These are phyloP conservation scores for Wickerhamomyces chambardii DNA, from an alignment of 805 yeast genomes.

Conservation along the genomic window DNA sequence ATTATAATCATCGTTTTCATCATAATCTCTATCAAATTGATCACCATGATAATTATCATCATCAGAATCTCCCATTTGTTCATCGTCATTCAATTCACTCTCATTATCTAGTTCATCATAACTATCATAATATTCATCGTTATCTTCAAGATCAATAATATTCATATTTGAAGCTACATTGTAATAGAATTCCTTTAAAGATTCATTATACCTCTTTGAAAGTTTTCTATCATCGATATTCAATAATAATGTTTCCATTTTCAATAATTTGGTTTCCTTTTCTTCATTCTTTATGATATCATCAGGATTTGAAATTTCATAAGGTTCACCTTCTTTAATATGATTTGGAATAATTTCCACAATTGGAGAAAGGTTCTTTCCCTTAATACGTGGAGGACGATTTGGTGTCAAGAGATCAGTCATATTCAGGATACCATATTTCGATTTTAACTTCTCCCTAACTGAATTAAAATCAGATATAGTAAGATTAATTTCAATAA, in stretches of 20 bases:
- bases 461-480: too few species aligned
- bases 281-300: too few species aligned
- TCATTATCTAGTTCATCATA: too few species aligned
- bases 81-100: not conserved
- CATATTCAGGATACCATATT: too few species aligned
- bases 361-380: too few species aligned
- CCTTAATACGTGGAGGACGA: too few species aligned
- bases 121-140: not conserved
- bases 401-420: too few species aligned
- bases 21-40: not conserved
- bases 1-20: not conserved
- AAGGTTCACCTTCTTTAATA: too few species aligned
- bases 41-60: not conserved
- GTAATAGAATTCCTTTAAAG: slow-evolving; percentile 5
- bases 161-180: slow-evolving; percentile 2
- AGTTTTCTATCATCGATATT: not conserved
- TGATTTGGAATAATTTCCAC: too few species aligned
- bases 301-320: too few species aligned
- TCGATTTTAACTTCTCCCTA: too few species aligned
- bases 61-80: not conserved
- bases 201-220: not conserved
- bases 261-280: not conserved
- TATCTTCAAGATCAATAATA: not conserved
- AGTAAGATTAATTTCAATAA: too few species aligned
- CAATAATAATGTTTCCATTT: not conserved